These are phyloP conservation scores for Clonostachys sp. DNA, from an alignment of 2,329 filamentous ascomycete species.

Conservation along the genomic window DNA sequence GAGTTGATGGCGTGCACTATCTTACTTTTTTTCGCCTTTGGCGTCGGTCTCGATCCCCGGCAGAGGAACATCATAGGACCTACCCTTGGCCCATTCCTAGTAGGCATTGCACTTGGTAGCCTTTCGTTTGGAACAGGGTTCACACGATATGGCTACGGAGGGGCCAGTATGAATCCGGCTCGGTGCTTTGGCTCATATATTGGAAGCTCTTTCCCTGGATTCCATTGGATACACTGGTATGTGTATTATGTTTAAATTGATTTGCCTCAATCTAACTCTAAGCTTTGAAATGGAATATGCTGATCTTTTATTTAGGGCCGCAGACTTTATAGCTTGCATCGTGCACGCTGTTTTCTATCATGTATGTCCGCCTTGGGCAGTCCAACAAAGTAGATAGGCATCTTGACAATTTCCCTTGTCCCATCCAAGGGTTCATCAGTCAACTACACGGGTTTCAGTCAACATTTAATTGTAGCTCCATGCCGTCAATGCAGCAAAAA, in stretches of 20 bases:
- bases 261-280: background rate
- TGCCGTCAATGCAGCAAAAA: no score
- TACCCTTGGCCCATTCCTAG: slow-evolving; percentile 41
- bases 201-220: slow-evolving; percentile 10
- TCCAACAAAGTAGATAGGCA: no score
- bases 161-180: slow-evolving; percentile 11
- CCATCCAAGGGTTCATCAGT: no score
- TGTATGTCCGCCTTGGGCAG: background rate
- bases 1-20: slow-evolving; percentile 43
- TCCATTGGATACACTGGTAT: slow-evolving; percentile 11
- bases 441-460: no score
- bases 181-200: slow-evolving; percentile 13
- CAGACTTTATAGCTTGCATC: background rate
- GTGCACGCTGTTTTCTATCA: background rate
- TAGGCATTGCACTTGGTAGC: slow-evolving; percentile 32
- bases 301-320: background rate
- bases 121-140: slow-evolving; percentile 25
- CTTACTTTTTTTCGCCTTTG: slow-evolving; percentile 45
- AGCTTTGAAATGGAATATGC: background rate
- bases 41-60: slow-evolving; percentile 47
- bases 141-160: slow-evolving; percentile 14
- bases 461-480: no score
- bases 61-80: slow-evolving; percentile 43
- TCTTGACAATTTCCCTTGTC: no score
- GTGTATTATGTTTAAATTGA: background rate